Base-by-base conservation (phyloP, 1,284 basidiomycete species). In the Cutaneotrichosporon mucoides region DNA sequence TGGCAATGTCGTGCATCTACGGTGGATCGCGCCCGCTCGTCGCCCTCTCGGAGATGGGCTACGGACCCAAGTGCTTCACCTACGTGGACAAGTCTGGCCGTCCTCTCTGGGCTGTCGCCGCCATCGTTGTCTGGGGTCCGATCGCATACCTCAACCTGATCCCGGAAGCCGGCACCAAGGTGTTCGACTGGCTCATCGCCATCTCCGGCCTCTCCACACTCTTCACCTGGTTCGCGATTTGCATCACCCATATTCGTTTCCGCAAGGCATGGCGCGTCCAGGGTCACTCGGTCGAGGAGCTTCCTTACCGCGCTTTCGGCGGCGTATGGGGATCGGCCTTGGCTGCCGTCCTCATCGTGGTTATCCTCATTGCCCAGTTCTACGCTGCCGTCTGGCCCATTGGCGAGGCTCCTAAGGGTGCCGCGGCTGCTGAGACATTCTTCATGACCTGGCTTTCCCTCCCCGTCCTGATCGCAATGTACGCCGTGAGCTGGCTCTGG, bases 21-120 rank as follows among this genome's bases (percentile, higher is more conserved):
- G 74, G 71, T 49, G 76, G 75, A 13, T 73, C 73, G 9, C 69
- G 76, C 51, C 75, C 74, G 3, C 66, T 78, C n/a, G 73, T 72
- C 41, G 73, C 77, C 33, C 65, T 73, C 16, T 69, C 70, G 49
- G 73, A 78, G 63, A 74, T 70, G 36, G 79, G 80, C 24, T 79
- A 79, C 66, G 80, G 79, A 1, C 81, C 81, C 59, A 72, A 69
- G 55, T 35, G 69, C 64, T 80, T 80, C 69, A 67, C 69, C 48
- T 79, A 80, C 67, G 77, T 83, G 54, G 82, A 83, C 76, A 80
- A 81, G 65, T 67, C 78, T 15, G 81, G 81, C 37, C 79, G 82
- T 15, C 82, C 82, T 1, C 67, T 81, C 5, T 77, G 63, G 53
- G 79, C 81, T 8, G 71, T 80, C 12, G 34, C 77, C 50, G 60